A percentile compares a stretch with the other conserved stretches of the same genome.
phyloP scores from a whole-genome alignment of 768 basidiomycete species.

The Trametes meyenii region DNA sequence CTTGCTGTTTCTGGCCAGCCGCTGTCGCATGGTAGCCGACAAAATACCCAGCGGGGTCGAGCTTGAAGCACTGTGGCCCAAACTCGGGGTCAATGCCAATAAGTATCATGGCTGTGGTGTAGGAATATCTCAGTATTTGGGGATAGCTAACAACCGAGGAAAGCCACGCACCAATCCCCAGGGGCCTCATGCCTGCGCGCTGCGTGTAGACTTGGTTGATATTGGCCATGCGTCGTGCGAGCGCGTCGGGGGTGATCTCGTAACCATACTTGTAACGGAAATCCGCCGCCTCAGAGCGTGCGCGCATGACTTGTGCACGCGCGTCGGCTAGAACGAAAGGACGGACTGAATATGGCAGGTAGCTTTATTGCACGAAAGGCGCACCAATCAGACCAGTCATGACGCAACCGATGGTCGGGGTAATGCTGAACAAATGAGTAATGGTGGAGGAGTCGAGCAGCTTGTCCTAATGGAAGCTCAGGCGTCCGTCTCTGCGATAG shows the following conservation, averaged over 20 bases:
- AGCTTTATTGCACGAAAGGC: slow-evolving; percentile 23
- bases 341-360: neutral
- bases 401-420: slow-evolving; percentile 95
- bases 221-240: slow-evolving; percentile 92
- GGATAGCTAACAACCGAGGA: neutral
- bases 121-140: neutral
- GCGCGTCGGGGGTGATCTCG: slow-evolving; percentile 96
- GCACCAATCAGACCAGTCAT: slow-evolving; percentile 96
- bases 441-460: slow-evolving; percentile 92
- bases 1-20: slow-evolving; percentile 96
- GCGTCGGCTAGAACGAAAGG: slow-evolving; percentile 72
- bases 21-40: slow-evolving; percentile 98
- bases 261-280: slow-evolving; percentile 98
- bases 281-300: slow-evolving; percentile 85
- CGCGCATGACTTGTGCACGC: slow-evolving; percentile 83
- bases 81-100: slow-evolving; percentile 90
- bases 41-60: slow-evolving; percentile 98
- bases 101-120: slow-evolving; percentile 82
- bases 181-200: slow-evolving; percentile 92
- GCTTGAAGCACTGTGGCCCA: slow-evolving; percentile 97
- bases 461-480: slow-evolving; percentile 72
- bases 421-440: slow-evolving; percentile 95
- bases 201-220: slow-evolving; percentile 99
- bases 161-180: slow-evolving; percentile 80
- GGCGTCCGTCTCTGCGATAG: neutral